Percentiles rank a stretch among this genome's conserved stretches.
Evolutionary conservation across 2,329 filamentous ascomycete species (phyloP).

Genomic region (Trichoderma asperellum): DNA sequence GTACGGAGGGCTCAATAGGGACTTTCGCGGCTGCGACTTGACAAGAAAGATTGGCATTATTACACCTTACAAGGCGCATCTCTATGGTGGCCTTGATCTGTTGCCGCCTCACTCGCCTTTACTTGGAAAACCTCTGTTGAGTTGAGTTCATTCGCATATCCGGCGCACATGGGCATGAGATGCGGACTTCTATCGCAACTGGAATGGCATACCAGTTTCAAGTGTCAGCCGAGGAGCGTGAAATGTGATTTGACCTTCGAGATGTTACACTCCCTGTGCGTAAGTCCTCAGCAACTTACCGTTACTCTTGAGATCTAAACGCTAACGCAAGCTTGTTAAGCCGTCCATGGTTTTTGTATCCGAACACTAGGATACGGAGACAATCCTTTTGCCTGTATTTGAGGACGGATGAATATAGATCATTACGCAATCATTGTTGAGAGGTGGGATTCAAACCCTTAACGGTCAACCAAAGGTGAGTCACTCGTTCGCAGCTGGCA

Average conservation of each 20-base stretch:
- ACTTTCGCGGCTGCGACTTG: constrained; percentile 73
- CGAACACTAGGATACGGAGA: no score
- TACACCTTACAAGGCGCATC: constrained; percentile 94
- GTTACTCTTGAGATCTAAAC: no score
- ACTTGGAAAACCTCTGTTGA: neutral
- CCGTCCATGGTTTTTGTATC: no score
- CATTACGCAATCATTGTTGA: no score
- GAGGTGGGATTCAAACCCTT: no score
- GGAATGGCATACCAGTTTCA: neutral
- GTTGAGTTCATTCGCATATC: no score
- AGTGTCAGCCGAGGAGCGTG: neutral
- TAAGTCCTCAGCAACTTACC: neutral
- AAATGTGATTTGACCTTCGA: neutral
- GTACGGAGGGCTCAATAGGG: constrained; percentile 76
- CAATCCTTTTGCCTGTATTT: no score
- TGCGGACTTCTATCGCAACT: neutral
- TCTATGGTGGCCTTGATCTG: constrained; percentile 53
- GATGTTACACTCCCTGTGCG: neutral
- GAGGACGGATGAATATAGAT: no score
- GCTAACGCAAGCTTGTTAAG: no score
- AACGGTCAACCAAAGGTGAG: no score
- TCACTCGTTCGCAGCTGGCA: no score
- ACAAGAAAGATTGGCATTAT: constrained; percentile 92
- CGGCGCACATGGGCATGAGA: no score
- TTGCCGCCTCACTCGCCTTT: neutral